These are phyloP conservation scores for Hyaloperonospora arabidopsidis DNA, from an alignment of 352 stramenopile genomes.

Conservation along the genomic window DNA sequence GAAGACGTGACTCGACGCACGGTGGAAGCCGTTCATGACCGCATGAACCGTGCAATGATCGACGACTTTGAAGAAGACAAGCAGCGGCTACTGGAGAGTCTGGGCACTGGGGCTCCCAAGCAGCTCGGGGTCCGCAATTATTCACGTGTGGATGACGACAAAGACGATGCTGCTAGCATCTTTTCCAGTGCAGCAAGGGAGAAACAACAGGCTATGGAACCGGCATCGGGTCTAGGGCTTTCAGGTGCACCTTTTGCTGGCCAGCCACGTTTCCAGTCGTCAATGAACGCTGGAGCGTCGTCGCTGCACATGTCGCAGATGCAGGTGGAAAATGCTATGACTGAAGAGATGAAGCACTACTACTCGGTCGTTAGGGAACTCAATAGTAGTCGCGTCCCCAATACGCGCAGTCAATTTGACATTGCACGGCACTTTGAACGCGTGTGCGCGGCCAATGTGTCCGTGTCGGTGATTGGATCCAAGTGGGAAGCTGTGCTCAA, in stretches of 20 bases:
- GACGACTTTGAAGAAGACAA: slow-evolving; percentile 79
- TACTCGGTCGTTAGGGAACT: slow-evolving; percentile 63
- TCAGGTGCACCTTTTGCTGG: slow-evolving; percentile 38
- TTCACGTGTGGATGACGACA: slow-evolving; percentile 41
- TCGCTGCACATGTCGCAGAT: slow-evolving; percentile 62
- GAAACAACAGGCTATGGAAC: slow-evolving; percentile 27
- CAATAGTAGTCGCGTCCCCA: slow-evolving; percentile 57
- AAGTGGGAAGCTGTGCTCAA: slow-evolving; percentile 74
- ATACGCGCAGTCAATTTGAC: slow-evolving; percentile 66
- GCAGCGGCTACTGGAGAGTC: slow-evolving; percentile 60
- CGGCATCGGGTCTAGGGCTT: slow-evolving; percentile 36
- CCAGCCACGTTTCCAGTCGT: slow-evolving; percentile 47
- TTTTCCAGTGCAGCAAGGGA: slow-evolving; percentile 36
- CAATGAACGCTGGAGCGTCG: slow-evolving; percentile 11
- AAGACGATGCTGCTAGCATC: slow-evolving; percentile 30
- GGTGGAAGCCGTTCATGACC: slow-evolving; percentile 71
- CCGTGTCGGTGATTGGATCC: slow-evolving; percentile 43
- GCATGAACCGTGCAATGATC: slow-evolving; percentile 82
- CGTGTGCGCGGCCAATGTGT: slow-evolving; percentile 47
- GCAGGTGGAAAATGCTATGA: slow-evolving; percentile 60
- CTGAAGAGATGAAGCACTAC: slow-evolving; percentile 80
- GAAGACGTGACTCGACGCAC: slow-evolving; percentile 79
- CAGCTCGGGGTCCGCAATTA: slow-evolving; percentile 67
- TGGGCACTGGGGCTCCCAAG: slow-evolving; percentile 43
- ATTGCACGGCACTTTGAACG: slow-evolving; percentile 50